Evolutionary conservation across 305 asterid species (phyloP).

Genomic region (Fraxinus ornus): DNA sequence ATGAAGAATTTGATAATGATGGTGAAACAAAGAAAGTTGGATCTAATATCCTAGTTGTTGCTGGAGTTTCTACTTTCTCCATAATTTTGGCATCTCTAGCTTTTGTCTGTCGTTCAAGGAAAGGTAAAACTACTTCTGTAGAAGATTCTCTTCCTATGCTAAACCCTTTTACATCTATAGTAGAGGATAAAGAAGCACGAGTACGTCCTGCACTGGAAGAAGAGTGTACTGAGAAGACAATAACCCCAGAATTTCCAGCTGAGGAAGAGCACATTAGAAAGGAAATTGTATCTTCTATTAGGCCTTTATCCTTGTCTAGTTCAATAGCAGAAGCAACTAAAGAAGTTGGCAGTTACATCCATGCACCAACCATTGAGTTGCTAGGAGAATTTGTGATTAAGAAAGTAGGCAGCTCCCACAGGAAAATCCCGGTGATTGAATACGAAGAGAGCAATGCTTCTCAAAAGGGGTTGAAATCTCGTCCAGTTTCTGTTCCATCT

Average conservation of each 20-base stretch:
- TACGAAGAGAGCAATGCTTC: slow-evolving; percentile 28
- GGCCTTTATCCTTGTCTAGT: slow-evolving; percentile 29
- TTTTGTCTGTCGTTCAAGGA: slow-evolving; percentile 24
- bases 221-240: slow-evolving; percentile 20
- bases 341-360: slow-evolving; percentile 19
- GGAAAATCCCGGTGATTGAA: slow-evolving; percentile 21
- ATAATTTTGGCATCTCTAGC: slow-evolving; percentile 35
- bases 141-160: slow-evolving; percentile 23
- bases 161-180: slow-evolving; percentile 22
- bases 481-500: slow-evolving; percentile 20
- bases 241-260: slow-evolving; percentile 11
- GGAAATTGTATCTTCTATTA: slow-evolving; percentile 36
- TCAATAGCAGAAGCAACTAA: slow-evolving; percentile 27
- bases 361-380: slow-evolving; percentile 53
- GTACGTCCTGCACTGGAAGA: slow-evolving; percentile 21
- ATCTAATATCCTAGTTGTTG: slow-evolving; percentile 13
- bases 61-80: slow-evolving; percentile 28
- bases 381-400: slow-evolving; percentile 61
- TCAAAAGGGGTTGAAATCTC: slow-evolving; percentile 17
- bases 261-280: not conserved
- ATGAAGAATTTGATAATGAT: slow-evolving; percentile 20
- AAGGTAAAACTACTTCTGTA: slow-evolving; percentile 21
- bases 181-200: slow-evolving; percentile 19
- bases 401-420: slow-evolving; percentile 32
- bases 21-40: slow-evolving; percentile 29